Base-by-base conservation (phyloP, 352 stramenopile species). In the Synura sp. region DNA sequence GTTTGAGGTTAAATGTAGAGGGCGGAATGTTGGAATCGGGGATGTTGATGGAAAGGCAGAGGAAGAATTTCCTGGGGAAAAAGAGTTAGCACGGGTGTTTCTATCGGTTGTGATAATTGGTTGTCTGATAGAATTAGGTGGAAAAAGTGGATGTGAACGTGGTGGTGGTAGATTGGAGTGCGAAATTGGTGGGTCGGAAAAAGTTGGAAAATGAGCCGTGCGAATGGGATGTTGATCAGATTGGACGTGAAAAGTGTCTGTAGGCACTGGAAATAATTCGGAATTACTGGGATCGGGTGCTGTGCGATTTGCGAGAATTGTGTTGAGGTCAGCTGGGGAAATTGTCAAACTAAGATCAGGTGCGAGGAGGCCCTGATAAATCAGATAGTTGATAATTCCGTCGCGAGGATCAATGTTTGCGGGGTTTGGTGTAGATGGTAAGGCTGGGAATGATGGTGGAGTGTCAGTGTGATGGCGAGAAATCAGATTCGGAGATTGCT, bases 1-100 rank as follows among this genome's bases (percentile, higher is more conserved):
- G 49, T 63, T 63, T 63, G 49, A 63, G 49, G 49, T 63, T 63
- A 63, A 63, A 63, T 63, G 49, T 63, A 63, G 49, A 63, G 49
- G 49, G 49, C 49, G 49, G 49, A 63, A 63, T 63, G 49, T 63
- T 63, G 49, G 49, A 63, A 63, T 63, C 49, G 49, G 49, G 49
- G 49, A 63, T 63, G 49, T 63, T 63, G 49, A 63, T 32, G 49
- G 49, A 63, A 63, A 63, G 49, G 49, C 49, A 63, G 49, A 63
- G 49, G 49, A 63, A 63, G 49, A 63, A 63, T 63, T 63, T 63
- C 49, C 49, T 63, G 49, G 49, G 49, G 49, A 19, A 63, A 63
- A 63, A 63, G 49, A 63, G 49, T 63, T 63, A 63, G 49, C 49
- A 63, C 49, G 49, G 49, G 49, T 63, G 29, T 63, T n/a, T 19